These are phyloP conservation scores for Lotmaria passim DNA, from an alignment of 208 protist species.

Conservation along the genomic window DNA sequence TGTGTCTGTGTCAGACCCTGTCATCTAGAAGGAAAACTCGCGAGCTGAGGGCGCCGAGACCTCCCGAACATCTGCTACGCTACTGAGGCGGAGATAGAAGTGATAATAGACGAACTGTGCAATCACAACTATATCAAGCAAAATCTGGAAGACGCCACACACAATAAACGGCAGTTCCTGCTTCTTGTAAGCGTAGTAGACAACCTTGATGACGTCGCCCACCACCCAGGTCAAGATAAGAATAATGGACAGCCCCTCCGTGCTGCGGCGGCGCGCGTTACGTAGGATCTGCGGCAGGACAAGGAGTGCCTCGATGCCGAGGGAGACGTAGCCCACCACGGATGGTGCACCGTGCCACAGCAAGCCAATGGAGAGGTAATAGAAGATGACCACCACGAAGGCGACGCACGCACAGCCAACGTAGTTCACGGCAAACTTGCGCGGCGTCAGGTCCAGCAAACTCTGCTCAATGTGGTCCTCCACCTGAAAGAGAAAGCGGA, in stretches of 20 bases:
- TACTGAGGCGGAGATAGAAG: conserved; percentile 5
- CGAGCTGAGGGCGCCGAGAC: background rate
- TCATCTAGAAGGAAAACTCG: no score
- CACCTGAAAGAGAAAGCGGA: conserved; percentile 33
- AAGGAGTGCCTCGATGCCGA: conserved; percentile 70
- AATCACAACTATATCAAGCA: conserved; percentile 68
- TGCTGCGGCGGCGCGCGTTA: conserved; percentile 67
- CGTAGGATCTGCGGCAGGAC: conserved; percentile 81
- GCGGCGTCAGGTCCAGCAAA: conserved; percentile 36
- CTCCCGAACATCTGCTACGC: background rate
- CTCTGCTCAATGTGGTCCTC: conserved; percentile 40
- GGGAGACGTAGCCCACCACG: conserved; percentile 69
- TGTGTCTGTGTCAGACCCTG: no score
- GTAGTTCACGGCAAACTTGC: conserved; percentile 36
- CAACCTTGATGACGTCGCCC: conserved; percentile 74
- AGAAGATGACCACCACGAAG: conserved; percentile 38
- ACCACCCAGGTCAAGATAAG: conserved; percentile 74
- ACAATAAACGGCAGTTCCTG: conserved; percentile 78
- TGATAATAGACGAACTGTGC: conserved; percentile 62
- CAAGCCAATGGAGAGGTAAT: conserved; percentile 34
- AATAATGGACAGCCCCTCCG: conserved; percentile 61
- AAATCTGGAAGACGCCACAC: conserved; percentile 66
- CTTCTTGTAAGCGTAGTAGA: conserved; percentile 64
- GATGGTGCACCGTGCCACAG: conserved; percentile 10
- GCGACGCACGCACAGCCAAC: conserved; percentile 10